A percentile compares a stretch with the other conserved stretches of the same genome.
phyloP scores from a whole-genome alignment of 2,329 filamentous ascomycete species.

The Xenoacremonium recifei region DNA sequence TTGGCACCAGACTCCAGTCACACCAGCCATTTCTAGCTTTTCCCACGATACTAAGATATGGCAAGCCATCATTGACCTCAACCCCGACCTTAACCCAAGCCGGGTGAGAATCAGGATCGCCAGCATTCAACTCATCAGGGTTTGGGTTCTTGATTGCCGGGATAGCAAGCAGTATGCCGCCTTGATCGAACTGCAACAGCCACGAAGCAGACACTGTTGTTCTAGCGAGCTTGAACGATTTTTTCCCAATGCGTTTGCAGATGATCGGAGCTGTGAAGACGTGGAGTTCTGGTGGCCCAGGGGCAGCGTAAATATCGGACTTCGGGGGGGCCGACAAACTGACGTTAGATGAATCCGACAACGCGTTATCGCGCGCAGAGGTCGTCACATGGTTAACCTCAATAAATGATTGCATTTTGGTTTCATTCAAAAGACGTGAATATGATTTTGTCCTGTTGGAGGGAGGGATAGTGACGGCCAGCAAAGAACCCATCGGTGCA shows the following conservation, averaged over 20 bases:
- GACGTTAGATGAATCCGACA: too few species aligned
- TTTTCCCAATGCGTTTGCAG: not conserved
- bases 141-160: not conserved
- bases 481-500: too few species aligned
- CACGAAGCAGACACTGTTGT: not conserved
- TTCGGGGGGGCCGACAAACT: not conserved
- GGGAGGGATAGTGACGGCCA: too few species aligned
- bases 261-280: not conserved
- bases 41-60: not conserved
- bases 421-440: too few species aligned
- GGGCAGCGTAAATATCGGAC: not conserved
- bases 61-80: not conserved
- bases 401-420: too few species aligned
- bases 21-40: not conserved
- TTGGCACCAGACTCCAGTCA: not conserved
- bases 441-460: too few species aligned
- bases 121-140: not conserved
- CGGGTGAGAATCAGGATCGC: not conserved
- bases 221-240: not conserved
- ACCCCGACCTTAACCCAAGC: not conserved
- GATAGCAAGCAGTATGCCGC: not conserved
- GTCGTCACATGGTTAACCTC: too few species aligned
- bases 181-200: not conserved
- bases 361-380: too few species aligned
- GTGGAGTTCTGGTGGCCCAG: not conserved